These are phyloP conservation scores for Fusarium bactridioides DNA, from an alignment of 2,329 filamentous ascomycete species.

Conservation along the genomic window DNA sequence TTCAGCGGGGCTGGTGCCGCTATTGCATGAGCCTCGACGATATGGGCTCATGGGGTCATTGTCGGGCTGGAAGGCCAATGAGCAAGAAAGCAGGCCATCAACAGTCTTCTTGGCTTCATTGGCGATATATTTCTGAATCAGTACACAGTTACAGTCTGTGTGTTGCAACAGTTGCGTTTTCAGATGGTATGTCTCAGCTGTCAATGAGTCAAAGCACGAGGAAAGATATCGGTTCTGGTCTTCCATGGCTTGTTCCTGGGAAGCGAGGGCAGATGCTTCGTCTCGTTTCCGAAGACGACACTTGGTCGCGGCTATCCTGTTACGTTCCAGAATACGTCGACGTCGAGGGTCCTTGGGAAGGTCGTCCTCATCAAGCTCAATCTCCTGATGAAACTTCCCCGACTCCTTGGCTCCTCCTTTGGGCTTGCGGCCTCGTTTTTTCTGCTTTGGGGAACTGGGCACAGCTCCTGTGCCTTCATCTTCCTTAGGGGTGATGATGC, in stretches of 20 bases:
- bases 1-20: slow-evolving; percentile 37
- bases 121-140: slow-evolving; percentile 45
- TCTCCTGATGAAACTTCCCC: slow-evolving; percentile 6
- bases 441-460: slow-evolving; percentile 20
- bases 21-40: slow-evolving; percentile 36
- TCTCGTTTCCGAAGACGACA: slow-evolving; percentile 45
- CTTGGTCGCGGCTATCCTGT: slow-evolving; percentile 45
- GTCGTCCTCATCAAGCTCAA: slow-evolving; percentile 34
- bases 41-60: slow-evolving; percentile 21
- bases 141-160: slow-evolving; percentile 43
- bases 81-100: slow-evolving; percentile 30
- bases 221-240: slow-evolving; percentile 44
- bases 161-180: slow-evolving; percentile 44
- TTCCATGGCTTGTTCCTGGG: slow-evolving; percentile 42
- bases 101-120: slow-evolving; percentile 44
- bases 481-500: slow-evolving; percentile 11
- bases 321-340: slow-evolving; percentile 43
- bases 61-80: slow-evolving; percentile 23
- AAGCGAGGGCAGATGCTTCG: slow-evolving; percentile 43
- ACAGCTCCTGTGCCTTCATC: background rate
- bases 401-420: slow-evolving; percentile 26
- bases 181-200: slow-evolving; percentile 42
- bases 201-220: slow-evolving; percentile 38
- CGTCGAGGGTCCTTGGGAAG: slow-evolving; percentile 37
- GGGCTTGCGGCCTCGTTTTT: slow-evolving; percentile 41